phyloP scores from a whole-genome alignment of 306 rosid species.

The Dicorynia guianensis region DNA sequence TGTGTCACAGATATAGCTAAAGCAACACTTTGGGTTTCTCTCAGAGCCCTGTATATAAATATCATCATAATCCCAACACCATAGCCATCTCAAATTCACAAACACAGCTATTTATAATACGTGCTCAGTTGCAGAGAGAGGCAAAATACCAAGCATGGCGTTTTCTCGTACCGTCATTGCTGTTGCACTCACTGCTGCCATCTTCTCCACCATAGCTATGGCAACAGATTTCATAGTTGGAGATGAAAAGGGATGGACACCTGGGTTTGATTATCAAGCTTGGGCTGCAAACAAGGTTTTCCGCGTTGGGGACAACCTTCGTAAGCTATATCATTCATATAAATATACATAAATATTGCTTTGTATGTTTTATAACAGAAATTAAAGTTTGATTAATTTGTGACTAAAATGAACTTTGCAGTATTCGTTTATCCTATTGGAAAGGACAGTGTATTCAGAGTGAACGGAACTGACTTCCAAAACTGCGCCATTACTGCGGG shows the following conservation, averaged over 20 bases:
- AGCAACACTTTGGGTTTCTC: not conserved
- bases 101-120: not conserved
- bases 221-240: constrained; percentile 41
- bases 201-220: constrained; percentile 31
- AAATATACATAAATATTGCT: not conserved
- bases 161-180: constrained; percentile 29
- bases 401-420: not conserved
- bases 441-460: constrained; percentile 36
- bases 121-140: too few species aligned
- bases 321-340: constrained; percentile 22
- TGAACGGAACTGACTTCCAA: constrained; percentile 32
- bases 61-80: too few species aligned
- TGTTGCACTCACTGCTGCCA: constrained; percentile 16
- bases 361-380: not conserved
- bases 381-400: not conserved
- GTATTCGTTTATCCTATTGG: constrained; percentile 34
- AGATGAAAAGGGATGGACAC: constrained; percentile 37
- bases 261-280: constrained; percentile 37
- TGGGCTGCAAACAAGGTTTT: constrained; percentile 44
- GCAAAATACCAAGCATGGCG: not conserved
- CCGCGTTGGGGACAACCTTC: constrained; percentile 37
- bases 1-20: not conserved
- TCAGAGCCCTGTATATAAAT: not conserved
- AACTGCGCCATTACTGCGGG: not conserved
- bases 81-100: not conserved